Evolutionary conservation across 345 rosid species (phyloP).

Genomic region (Murraya paniculata): DNA sequence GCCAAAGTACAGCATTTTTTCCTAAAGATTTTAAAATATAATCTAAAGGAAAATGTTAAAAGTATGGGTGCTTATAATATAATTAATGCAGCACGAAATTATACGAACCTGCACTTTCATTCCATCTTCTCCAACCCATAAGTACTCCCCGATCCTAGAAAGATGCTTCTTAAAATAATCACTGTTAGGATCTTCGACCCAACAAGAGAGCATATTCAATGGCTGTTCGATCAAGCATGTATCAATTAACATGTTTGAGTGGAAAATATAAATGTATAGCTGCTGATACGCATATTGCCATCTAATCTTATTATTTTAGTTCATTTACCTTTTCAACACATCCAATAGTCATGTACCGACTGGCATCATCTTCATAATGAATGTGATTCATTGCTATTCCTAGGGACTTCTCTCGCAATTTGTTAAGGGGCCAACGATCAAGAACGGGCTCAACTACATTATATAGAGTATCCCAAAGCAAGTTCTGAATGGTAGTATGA

Average conservation of each 20-base stretch:
- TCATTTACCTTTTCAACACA: slow-evolving; percentile 37
- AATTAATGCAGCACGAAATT: neutral
- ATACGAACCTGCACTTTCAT: neutral
- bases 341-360: slow-evolving; percentile 42
- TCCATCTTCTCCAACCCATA: neutral
- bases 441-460: slow-evolving; percentile 39
- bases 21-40: no score
- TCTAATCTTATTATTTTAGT: no score
- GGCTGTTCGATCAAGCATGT: slow-evolving; percentile 9
- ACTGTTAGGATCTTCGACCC: slow-evolving; percentile 69
- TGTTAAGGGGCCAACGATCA: slow-evolving; percentile 40
- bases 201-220: slow-evolving; percentile 60
- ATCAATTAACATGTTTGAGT: neutral
- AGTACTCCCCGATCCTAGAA: slow-evolving; percentile 40
- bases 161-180: slow-evolving; percentile 54
- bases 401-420: slow-evolving; percentile 34
- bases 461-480: slow-evolving; percentile 38
- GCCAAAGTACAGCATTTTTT: no score
- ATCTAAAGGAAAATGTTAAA: no score
- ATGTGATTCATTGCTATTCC: slow-evolving; percentile 32
- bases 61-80: no score
- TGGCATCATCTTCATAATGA: slow-evolving; percentile 43
- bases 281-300: no score
- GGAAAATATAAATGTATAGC: no score
- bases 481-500: slow-evolving; percentile 37